Conservation (phyloP, 1,284 basidiomycete species). For the Mycena sp. region DNA sequence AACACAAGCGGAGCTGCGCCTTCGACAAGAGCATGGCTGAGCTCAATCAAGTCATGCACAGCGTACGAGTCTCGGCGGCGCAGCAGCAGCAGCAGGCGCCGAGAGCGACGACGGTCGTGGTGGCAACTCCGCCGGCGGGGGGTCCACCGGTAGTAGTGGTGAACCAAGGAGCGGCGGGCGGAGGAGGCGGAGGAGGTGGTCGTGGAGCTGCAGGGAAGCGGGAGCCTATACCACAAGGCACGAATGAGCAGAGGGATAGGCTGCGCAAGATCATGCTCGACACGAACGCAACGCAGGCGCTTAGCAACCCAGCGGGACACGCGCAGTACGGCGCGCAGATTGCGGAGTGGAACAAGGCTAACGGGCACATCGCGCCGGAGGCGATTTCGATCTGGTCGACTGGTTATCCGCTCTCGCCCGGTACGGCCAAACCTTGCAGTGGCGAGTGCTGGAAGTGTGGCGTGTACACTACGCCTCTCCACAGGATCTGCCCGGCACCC, state of each 20-base stretch:
- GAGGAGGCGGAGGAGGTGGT: neutral
- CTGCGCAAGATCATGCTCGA: neutral
- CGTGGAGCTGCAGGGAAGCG: neutral
- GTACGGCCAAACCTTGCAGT: too few relatives aligned
- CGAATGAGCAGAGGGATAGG: neutral
- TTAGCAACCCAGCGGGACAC: neutral
- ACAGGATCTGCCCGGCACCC: neutral
- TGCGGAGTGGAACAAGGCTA: neutral
- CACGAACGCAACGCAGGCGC: neutral
- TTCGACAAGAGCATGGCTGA: neutral
- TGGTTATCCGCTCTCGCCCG: neutral
- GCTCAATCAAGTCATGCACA: neutral
- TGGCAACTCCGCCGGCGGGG: neutral
- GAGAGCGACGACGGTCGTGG: neutral
- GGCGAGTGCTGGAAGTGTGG: slow-evolving; percentile 1
- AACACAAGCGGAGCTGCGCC: neutral
- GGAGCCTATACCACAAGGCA: neutral
- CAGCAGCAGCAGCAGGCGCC: neutral
- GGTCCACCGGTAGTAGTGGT: neutral
- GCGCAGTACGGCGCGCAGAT: neutral
- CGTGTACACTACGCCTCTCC: neutral
- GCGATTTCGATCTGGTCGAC: neutral
- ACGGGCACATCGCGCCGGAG: neutral
- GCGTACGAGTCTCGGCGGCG: neutral
- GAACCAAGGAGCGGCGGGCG: neutral